Percentiles rank a stretch among this genome's conserved stretches.
Conservation (phyloP, 2,329 filamentous ascomycete genomes). For the Truncatella angustata region DNA sequence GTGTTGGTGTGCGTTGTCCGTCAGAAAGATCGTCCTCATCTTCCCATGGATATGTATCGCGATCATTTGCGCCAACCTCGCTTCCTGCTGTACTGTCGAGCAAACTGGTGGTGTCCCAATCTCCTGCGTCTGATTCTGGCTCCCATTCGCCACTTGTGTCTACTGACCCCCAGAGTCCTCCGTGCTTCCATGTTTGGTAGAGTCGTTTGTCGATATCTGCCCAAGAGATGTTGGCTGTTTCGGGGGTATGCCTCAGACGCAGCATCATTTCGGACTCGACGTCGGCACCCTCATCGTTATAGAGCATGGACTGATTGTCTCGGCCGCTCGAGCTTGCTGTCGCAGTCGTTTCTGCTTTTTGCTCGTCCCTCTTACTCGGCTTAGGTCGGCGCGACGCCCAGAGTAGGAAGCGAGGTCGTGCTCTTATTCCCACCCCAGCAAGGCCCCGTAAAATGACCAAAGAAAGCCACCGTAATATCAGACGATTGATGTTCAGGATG, state of each 20-base stretch:
- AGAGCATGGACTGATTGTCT: constrained; percentile 45
- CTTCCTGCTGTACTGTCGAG: constrained; percentile 46
- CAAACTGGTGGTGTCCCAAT: constrained; percentile 77
- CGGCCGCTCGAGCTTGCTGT: constrained; percentile 22
- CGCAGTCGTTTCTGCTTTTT: constrained; percentile 15
- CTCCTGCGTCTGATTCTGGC: constrained; percentile 51
- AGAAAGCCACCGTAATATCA: constrained; percentile 59
- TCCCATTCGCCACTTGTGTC: constrained; percentile 80
- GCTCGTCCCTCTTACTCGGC: constrained; percentile 24
- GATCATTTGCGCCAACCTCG: constrained; percentile 41
- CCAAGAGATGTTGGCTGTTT: constrained; percentile 50
- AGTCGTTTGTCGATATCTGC: constrained; percentile 69
- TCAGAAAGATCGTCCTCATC: constrained; percentile 46
- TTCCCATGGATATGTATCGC: constrained; percentile 47
- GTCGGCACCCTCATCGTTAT: constrained; percentile 66
- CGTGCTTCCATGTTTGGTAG: constrained; percentile 81
- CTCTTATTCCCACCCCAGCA: constrained; percentile 56
- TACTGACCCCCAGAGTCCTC: constrained; percentile 80
- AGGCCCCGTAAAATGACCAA: constrained; percentile 54
- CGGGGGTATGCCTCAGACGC: constrained; percentile 43
- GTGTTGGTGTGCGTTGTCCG: constrained; percentile 72
- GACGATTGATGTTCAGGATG: constrained; percentile 68
- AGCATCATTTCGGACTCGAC: constrained; percentile 77
- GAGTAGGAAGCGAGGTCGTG: constrained; percentile 62
- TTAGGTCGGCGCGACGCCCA: constrained; percentile 47